Conservation (phyloP, 2,329 filamentous ascomycete genomes). For the Blastomyces percursus region DNA sequence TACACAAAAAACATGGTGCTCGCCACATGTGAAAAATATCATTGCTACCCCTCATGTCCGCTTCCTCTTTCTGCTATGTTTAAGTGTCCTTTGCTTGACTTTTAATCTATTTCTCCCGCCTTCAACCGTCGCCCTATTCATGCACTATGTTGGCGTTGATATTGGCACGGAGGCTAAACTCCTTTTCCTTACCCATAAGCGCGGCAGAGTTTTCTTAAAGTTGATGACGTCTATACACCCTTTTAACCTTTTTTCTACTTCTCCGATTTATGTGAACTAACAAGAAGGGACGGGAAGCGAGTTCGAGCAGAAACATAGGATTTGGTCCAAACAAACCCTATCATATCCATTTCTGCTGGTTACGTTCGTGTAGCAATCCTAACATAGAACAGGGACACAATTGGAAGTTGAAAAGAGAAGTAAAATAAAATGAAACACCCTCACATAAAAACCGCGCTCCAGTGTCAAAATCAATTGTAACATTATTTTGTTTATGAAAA, state of each 20-base stretch:
- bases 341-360: background rate
- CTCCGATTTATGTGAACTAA: background rate
- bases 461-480: background rate
- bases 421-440: slow-evolving; percentile 1
- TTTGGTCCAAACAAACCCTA: background rate
- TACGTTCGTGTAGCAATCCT: background rate
- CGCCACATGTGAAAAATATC: too few relatives aligned
- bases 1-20: too few relatives aligned
- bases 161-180: too few relatives aligned
- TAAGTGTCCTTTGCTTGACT: too few relatives aligned
- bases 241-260: background rate
- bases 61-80: too few relatives aligned
- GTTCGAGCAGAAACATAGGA: background rate
- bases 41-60: too few relatives aligned
- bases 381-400: background rate
- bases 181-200: background rate
- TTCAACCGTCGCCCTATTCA: too few relatives aligned
- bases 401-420: background rate
- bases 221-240: background rate
- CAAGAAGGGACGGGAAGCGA: too few relatives aligned
- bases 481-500: slow-evolving; percentile 5
- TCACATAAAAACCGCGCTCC: background rate
- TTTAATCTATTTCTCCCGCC: too few relatives aligned
- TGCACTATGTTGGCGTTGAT: too few relatives aligned
- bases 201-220: background rate